Evolutionary conservation across 2,329 filamentous ascomycete genomes (phyloP), one percentile per base, ranked within the genome.

Genomic region (Aspergillus eucalypticola): DNA sequence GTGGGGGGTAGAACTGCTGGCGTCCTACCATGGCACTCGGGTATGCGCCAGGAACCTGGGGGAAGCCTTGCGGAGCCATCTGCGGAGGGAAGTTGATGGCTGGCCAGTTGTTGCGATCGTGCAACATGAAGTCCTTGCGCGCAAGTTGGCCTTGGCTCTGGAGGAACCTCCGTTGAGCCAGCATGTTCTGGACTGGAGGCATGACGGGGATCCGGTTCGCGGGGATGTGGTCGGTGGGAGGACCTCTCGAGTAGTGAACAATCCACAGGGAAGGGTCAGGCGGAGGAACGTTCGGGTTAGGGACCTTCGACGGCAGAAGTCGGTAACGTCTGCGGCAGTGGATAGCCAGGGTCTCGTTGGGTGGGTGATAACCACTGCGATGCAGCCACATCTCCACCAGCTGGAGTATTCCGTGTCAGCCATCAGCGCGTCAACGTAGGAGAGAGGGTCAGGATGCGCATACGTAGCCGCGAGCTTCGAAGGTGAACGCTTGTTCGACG

Each of bases 111-210:
- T 87, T 84, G 42, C 91, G 87, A 76, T 98, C 95, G 53, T 90
- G 88, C 19, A 98, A 83, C 88, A 97, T 96, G 73, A 98, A 98
- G 70, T 97, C 92, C 72, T 96, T 96, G 67, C 92, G 89, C 59
- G 89, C 85, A 48, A 96, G 88, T 69, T 93, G 90, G 6, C 92
- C 94, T 65, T 91, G 90, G 57, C 84, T 76, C 90, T 88, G 77
- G 81, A 90, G 75, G 68, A 82, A 83, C 53, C 79, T 78, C n/a
- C 87, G 82, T 67, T 81, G 77, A 19, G 71, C 71, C 50, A 82
- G 71, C 55, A 75, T 74, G 35, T 68, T 72, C 57, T 81, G 77
- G 5, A 78, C 71, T 41, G 75, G 76, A 5, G 75, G 78, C 23
- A 73, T 67, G n/a, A 78, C 67, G 19, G 71, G 75, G 81, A 90